These are phyloP conservation scores for Chrysochromulina tobinii DNA, from an alignment of 78 protist species.

Conservation along the genomic window DNA sequence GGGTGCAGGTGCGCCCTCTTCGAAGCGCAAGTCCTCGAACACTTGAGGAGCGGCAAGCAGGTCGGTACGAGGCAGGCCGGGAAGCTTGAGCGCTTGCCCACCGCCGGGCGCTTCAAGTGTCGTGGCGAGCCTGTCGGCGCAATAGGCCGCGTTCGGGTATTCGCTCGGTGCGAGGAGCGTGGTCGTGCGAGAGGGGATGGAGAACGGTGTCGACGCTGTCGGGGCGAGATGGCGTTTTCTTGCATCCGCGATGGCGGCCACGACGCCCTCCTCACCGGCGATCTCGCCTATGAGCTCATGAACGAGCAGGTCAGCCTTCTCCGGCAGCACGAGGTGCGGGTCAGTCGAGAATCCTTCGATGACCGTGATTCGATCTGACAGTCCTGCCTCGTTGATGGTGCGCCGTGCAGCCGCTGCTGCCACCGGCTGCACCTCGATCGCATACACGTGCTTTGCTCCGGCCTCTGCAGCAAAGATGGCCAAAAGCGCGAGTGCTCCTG, in stretches of 20 bases:
- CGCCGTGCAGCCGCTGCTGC: not conserved
- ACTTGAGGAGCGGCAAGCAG: not conserved
- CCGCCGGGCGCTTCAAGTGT: not conserved
- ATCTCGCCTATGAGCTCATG: slow-evolving; percentile 44
- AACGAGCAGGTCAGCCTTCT: slow-evolving; percentile 10
- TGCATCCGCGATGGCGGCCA: slow-evolving; percentile 2
- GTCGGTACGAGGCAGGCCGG: not conserved
- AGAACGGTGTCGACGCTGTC: not conserved
- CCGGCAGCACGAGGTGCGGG: not conserved
- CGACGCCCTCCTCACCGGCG: slow-evolving; percentile 28
- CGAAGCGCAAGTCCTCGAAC: not conserved
- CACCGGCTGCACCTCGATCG: slow-evolving; percentile 27
- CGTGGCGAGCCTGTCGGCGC: too few relatives aligned
- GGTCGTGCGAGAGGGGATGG: not conserved
- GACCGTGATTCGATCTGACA: not conserved
- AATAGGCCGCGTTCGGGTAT: not conserved
- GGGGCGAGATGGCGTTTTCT: not conserved
- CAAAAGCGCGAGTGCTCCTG: slow-evolving; percentile 37
- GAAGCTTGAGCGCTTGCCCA: not conserved
- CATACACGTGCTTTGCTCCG: slow-evolving; percentile 31
- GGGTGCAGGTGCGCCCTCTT: not conserved
- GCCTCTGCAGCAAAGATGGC: slow-evolving; percentile 36
- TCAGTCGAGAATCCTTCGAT: slow-evolving; percentile 25
- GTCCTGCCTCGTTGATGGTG: not conserved
- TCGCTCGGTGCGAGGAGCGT: not conserved